Percentiles rank a stretch among this genome's conserved stretches.
phyloP scores from a whole-genome alignment of 2,329 filamentous ascomycete genomes.

The Scopulariopsis brevicaulis region DNA sequence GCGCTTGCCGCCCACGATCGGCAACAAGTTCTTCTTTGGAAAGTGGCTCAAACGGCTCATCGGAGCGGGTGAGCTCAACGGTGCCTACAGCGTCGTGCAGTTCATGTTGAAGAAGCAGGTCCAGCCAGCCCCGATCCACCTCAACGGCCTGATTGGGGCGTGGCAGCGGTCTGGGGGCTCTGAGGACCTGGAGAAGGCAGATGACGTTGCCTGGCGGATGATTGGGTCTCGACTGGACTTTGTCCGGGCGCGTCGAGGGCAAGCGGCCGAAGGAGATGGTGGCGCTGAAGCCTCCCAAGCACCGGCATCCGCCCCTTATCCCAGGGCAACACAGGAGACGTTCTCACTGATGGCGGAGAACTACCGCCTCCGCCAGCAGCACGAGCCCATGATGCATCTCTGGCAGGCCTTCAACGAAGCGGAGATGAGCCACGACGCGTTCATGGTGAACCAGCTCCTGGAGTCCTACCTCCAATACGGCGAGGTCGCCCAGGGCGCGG shows the following conservation, averaged over 20 bases:
- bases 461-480: constrained; percentile 52
- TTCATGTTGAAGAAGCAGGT: constrained; percentile 64
- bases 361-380: constrained; percentile 52
- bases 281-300: constrained; percentile 2
- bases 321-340: constrained; percentile 61
- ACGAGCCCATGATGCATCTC: constrained; percentile 45
- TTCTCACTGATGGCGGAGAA: constrained; percentile 65
- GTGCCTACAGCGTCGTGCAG: constrained; percentile 60
- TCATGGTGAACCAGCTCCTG: constrained; percentile 71
- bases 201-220: constrained; percentile 66
- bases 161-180: constrained; percentile 56
- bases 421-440: constrained; percentile 56
- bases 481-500: constrained; percentile 39
- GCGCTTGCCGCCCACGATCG: constrained; percentile 34
- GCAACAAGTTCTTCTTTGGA: constrained; percentile 73
- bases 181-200: constrained; percentile 46
- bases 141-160: constrained; percentile 73
- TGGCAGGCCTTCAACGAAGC: constrained; percentile 51
- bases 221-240: constrained; percentile 55
- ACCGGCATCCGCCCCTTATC: constrained; percentile 19
- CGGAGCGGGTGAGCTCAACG: constrained; percentile 57
- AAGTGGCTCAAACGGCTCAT: constrained; percentile 84
- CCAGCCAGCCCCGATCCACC: constrained; percentile 58
- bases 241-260: constrained; percentile 32
- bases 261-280: not conserved